Evolutionary conservation across 495 filamentous ascomycete genomes (phyloP).

Genomic region (Penicillium lividum): DNA sequence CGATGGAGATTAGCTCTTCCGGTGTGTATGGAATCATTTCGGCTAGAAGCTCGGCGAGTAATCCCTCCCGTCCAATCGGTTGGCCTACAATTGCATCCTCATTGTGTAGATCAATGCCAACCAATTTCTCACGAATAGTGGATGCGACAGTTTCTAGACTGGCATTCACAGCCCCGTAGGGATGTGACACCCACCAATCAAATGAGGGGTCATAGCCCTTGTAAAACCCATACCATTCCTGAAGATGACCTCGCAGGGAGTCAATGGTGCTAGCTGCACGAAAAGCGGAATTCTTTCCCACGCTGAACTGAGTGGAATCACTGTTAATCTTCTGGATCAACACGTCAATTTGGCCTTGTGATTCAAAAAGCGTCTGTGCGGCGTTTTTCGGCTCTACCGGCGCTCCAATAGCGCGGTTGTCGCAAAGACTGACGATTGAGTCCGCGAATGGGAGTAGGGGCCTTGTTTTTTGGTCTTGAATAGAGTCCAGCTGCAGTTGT

Average conservation of each 20-base stretch:
- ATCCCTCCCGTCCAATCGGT: slow-evolving; percentile 47
- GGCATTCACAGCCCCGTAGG: slow-evolving; percentile 33
- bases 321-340: slow-evolving; percentile 23
- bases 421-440: slow-evolving; percentile 38
- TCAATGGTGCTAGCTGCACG: slow-evolving; percentile 38
- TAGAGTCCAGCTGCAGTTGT: slow-evolving; percentile 37
- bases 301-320: background rate
- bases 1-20: slow-evolving; percentile 51
- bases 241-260: slow-evolving; percentile 34
- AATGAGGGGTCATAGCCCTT: slow-evolving; percentile 50
- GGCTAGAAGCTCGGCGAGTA: slow-evolving; percentile 28
- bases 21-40: slow-evolving; percentile 34
- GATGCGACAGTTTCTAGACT: slow-evolving; percentile 26
- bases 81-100: slow-evolving; percentile 50
- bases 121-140: slow-evolving; percentile 37
- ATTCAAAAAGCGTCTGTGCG: slow-evolving; percentile 34
- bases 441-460: slow-evolving; percentile 39
- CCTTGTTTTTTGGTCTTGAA: slow-evolving; percentile 32
- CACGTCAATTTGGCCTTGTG: slow-evolving; percentile 20
- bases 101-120: slow-evolving; percentile 39
- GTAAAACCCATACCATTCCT: slow-evolving; percentile 46
- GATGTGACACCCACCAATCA: slow-evolving; percentile 50
- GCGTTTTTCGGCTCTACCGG: slow-evolving; percentile 34
- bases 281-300: slow-evolving; percentile 43
- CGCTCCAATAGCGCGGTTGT: slow-evolving; percentile 36